These are phyloP conservation scores for Narthecium ossifragum DNA, from an alignment of 106 monocot genomes.

Conservation along the genomic window DNA sequence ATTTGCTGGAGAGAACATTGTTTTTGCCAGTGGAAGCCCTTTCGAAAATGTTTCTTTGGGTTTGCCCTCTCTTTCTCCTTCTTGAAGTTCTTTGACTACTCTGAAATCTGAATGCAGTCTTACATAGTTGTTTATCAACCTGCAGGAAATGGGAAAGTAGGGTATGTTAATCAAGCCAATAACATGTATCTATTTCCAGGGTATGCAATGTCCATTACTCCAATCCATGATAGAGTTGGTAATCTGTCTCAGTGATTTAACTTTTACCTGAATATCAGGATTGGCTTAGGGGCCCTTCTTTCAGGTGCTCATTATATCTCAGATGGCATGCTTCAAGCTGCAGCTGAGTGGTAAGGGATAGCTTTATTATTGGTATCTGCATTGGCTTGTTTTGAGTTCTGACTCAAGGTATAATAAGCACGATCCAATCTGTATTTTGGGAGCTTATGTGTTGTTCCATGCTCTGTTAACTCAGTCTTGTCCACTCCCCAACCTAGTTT, in stretches of 20 bases:
- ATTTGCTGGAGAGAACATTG: slow-evolving; percentile 79
- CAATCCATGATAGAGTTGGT: neutral
- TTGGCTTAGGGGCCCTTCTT: slow-evolving; percentile 96
- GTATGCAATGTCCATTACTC: no score
- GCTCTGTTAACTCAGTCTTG: no score
- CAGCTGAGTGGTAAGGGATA: slow-evolving; percentile 74
- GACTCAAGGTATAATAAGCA: no score
- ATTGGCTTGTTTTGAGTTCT: no score
- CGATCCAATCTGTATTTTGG: no score
- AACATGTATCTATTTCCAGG: slow-evolving; percentile 99
- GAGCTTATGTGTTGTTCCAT: no score
- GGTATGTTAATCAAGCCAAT: slow-evolving; percentile 95
- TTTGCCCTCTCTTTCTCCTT: slow-evolving; percentile 14
- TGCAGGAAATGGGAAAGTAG: slow-evolving; percentile 74
- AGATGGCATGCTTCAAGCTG: slow-evolving; percentile 98
- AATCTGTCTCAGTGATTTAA: slow-evolving; percentile 4
- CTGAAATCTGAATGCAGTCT: no score
- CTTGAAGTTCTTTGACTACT: neutral
- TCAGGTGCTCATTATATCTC: slow-evolving; percentile 84
- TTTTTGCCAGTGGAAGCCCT: slow-evolving; percentile 99
- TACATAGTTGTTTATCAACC: no score
- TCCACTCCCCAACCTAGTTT: no score
- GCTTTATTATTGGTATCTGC: neutral
- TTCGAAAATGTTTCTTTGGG: slow-evolving; percentile 85
- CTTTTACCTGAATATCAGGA: slow-evolving; percentile 41